Evolutionary conservation across 2,329 filamentous ascomycete genomes (phyloP).

Genomic region (Akanthomyces muscarius): DNA sequence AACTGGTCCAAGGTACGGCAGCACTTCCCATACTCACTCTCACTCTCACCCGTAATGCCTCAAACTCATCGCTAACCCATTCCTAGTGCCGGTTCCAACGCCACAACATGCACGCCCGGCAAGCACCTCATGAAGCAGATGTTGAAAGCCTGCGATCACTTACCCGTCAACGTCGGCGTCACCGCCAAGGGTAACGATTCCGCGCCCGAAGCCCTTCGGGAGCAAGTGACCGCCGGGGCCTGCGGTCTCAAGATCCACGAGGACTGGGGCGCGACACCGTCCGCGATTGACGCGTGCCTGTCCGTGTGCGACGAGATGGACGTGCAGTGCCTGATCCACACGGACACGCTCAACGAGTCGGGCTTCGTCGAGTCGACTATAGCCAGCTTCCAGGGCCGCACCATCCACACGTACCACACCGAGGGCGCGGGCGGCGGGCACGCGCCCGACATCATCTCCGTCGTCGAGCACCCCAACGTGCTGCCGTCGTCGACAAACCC

Average conservation of each 20-base stretch:
- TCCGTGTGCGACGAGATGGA: slow-evolving; percentile 85
- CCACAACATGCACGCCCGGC: slow-evolving; percentile 88
- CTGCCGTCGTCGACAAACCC: slow-evolving; percentile 71
- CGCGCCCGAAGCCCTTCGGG: slow-evolving; percentile 62
- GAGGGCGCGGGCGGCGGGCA: slow-evolving; percentile 94
- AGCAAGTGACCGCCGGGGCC: slow-evolving; percentile 78
- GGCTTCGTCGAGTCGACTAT: slow-evolving; percentile 95
- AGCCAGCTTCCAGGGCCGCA: slow-evolving; percentile 76
- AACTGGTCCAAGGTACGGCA: slow-evolving; percentile 83
- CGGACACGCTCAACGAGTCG: slow-evolving; percentile 92
- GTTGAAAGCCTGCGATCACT: slow-evolving; percentile 76
- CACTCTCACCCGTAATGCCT: background rate
- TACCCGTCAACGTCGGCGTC: slow-evolving; percentile 86
- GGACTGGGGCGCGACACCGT: slow-evolving; percentile 90
- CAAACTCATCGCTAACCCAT: background rate
- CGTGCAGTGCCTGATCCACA: slow-evolving; percentile 91
- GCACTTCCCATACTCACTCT: slow-evolving; percentile 35
- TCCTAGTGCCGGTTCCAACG: slow-evolving; percentile 42
- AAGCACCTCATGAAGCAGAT: slow-evolving; percentile 80
- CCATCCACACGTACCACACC: slow-evolving; percentile 95
- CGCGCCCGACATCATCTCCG: slow-evolving; percentile 91
- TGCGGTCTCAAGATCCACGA: slow-evolving; percentile 93
- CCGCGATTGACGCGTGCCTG: slow-evolving; percentile 85
- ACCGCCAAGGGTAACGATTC: slow-evolving; percentile 93
- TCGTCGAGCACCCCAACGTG: slow-evolving; percentile 85